Evolutionary conservation across 192 early-diverging fungal genomes (phyloP).

Genomic region (Coemansia sp.): DNA sequence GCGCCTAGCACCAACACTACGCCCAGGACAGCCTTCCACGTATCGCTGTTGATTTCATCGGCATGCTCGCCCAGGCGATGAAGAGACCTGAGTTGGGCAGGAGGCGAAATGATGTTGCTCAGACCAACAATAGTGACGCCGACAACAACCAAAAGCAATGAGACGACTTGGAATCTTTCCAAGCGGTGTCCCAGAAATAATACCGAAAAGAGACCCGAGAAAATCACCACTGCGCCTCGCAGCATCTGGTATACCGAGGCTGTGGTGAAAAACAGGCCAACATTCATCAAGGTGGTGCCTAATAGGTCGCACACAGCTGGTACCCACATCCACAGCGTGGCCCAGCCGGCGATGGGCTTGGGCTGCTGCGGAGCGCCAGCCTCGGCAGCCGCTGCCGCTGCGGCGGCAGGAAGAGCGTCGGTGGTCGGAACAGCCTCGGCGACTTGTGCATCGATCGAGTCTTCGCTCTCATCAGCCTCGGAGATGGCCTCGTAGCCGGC

Average conservation of each 20-base stretch:
- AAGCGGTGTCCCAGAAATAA: constrained; percentile 84
- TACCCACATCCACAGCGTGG: constrained; percentile 63
- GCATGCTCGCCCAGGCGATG: constrained; percentile 15
- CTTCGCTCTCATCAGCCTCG: constrained; percentile 17
- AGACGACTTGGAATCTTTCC: constrained; percentile 79
- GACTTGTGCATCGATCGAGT: neutral
- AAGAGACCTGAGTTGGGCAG: constrained; percentile 21
- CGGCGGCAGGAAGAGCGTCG: constrained; percentile 23
- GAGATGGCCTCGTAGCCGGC: constrained; percentile 42
- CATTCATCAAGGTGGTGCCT: constrained; percentile 92
- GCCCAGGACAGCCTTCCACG: constrained; percentile 71
- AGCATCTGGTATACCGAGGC: constrained; percentile 97
- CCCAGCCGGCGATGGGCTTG: constrained; percentile 59
- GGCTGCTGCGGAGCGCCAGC: constrained; percentile 8
- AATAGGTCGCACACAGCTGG: constrained; percentile 74
- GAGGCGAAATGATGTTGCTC: constrained; percentile 59
- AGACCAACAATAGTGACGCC: constrained; percentile 93
- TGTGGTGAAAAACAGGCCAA: constrained; percentile 90
- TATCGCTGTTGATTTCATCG: constrained; percentile 27
- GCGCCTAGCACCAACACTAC: constrained; percentile 85
- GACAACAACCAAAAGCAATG: constrained; percentile 76
- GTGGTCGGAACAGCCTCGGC: constrained; percentile 33
- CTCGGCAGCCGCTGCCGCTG: neutral
- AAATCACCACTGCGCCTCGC: constrained; percentile 93
- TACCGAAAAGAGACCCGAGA: constrained; percentile 88